phyloP scores from a whole-genome alignment of 257 asterid species.

The Solanum dulcamara region DNA sequence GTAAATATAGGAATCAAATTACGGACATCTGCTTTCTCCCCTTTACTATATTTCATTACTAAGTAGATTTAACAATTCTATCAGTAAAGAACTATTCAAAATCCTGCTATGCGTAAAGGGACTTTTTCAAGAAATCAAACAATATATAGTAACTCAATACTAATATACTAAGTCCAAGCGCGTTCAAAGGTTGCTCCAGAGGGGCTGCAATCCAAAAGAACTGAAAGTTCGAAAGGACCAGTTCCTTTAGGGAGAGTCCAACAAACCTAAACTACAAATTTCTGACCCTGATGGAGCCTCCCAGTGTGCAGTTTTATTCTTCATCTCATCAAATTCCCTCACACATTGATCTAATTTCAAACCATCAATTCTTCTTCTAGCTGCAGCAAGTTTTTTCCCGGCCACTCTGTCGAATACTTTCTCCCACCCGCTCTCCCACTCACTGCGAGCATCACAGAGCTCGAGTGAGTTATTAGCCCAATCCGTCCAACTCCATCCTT shows the following conservation, averaged over 20 bases:
- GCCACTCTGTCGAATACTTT: conserved; percentile 36
- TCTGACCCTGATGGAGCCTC: conserved; percentile 43
- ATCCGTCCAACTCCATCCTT: conserved; percentile 86
- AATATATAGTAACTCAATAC: not conserved
- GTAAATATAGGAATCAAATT: not conserved
- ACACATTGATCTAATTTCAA: conserved; percentile 45
- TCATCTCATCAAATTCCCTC: conserved; percentile 45
- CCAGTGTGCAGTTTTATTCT: conserved; percentile 43
- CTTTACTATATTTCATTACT: not conserved
- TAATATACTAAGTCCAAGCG: not conserved
- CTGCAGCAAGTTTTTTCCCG: conserved; percentile 34
- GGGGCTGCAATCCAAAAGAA: not conserved
- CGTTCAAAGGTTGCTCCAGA: not conserved
- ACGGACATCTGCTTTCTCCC: not conserved
- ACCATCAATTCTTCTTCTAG: conserved; percentile 28
- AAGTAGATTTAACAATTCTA: not conserved
- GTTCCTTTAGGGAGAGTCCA: not conserved
- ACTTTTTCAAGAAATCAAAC: not conserved
- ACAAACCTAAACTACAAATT: conserved; percentile 51
- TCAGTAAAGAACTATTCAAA: not conserved
- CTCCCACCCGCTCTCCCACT: conserved; percentile 82
- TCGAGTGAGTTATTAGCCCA: conserved; percentile 45
- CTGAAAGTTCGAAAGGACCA: not conserved
- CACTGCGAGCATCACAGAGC: conserved; percentile 69
- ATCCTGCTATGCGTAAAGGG: not conserved